Evolutionary conservation across 2,329 filamentous ascomycete genomes (phyloP), one percentile per base, ranked within the genome.

Genomic region (Triangularia setosa): DNA sequence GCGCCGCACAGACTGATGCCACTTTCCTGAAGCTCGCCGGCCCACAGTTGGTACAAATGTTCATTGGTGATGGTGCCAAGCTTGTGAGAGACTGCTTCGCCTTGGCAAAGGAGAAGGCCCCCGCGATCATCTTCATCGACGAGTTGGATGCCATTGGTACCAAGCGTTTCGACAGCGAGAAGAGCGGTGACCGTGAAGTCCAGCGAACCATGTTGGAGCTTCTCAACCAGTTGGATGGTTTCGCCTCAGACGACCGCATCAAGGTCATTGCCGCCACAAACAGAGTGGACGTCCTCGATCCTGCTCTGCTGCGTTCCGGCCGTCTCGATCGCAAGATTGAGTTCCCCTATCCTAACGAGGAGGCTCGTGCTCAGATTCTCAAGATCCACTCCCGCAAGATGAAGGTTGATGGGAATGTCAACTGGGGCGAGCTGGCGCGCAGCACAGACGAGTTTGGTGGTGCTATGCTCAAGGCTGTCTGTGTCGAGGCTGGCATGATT

Each of bases 401-500:
- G 95, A 95, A 91, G 68, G 92, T 97, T 14, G 93, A 97, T 73
- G 88, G 92, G 61, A 89, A 84, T 62, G 91, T 99, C 75, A 99
- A 99, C 84, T 99, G 95, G 93, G 86, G 89, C 65, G 95, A 99
- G 78, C 78, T 99, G 80, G 95, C 95, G 7, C 88, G 95, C 74
- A 97, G 93, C 80, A 99, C 95, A 18, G 95, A 99, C 76, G 95
- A 99, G 80, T 99, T 99, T 76, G 95, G 95, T 65, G 95, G 95
- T 76, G 95, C 95, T 66, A 94, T 96, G 87, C 81, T 99, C 72
- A 99, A 99, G 85, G 95, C 95, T 53, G 95, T 99, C 23, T 99
- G 95, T 77, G 95, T 99, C 25, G 95, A 99, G 81, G 95, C 95
- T 60, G 95, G 95, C 76, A 99, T 99, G 95, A 99, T 99, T 80